Percentiles rank a stretch among this genome's conserved stretches.
These are phyloP conservation scores for Pichia scutulata DNA, from an alignment of 805 yeast species.

Conservation along the genomic window DNA sequence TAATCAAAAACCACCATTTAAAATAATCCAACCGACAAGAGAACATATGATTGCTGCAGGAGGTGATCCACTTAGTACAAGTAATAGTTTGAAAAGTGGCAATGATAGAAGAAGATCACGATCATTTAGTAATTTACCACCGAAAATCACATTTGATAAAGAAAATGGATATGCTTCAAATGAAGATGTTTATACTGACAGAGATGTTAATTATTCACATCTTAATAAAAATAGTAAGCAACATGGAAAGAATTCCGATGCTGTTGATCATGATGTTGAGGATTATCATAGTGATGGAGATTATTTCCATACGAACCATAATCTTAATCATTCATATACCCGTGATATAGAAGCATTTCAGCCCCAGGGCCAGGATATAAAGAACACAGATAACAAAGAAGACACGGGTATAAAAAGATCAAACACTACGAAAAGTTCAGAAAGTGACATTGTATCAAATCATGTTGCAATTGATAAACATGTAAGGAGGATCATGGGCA, in stretches of 20 bases:
- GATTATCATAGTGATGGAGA: not conserved
- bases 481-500: not conserved
- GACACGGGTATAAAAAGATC: not conserved
- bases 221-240: not conserved
- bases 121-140: not conserved
- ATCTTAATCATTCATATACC: not conserved
- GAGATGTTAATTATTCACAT: not conserved
- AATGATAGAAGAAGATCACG: not conserved
- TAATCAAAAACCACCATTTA: not conserved
- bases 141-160: not conserved
- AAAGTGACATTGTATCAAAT: not conserved
- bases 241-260: not conserved
- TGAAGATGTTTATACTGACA: conserved; percentile 1
- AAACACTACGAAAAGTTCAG: not conserved
- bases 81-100: not conserved
- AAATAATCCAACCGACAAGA: conserved; percentile 8
- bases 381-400: not conserved
- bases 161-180: not conserved
- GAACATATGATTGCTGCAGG: conserved; percentile 11
- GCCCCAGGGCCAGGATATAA: not conserved
- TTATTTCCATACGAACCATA: not conserved
- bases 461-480: conserved; percentile 5
- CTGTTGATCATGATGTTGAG: not conserved
- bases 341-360: not conserved
- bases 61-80: not conserved